phyloP scores from a whole-genome alignment of 768 basidiomycete genomes.

The Psilocybe tampanensis region DNA sequence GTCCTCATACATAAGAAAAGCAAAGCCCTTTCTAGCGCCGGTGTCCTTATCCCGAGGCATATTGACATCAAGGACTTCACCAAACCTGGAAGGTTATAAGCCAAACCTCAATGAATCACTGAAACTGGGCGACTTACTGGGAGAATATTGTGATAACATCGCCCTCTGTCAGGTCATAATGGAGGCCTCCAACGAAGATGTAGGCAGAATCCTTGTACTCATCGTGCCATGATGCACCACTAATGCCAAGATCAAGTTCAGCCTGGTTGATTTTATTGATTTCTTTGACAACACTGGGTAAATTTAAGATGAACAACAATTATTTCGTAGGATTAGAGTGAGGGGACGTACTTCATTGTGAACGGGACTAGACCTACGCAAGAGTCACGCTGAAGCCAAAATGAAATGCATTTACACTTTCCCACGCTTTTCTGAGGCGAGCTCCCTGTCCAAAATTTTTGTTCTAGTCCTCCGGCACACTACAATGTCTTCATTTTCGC shows the following conservation, averaged over 20 bases:
- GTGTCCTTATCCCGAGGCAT: conserved; percentile 94
- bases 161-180: conserved; percentile 91
- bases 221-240: conserved; percentile 89
- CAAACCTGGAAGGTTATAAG: conserved; percentile 64
- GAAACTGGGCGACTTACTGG: conserved; percentile 61
- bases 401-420: no score
- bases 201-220: conserved; percentile 99
- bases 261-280: conserved; percentile 92
- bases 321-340: neutral
- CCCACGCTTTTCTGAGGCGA: conserved; percentile 36
- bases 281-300: conserved; percentile 82
- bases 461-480: conserved; percentile 13
- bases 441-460: conserved; percentile 30
- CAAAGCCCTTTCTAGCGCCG: conserved; percentile 90
- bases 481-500: conserved; percentile 80
- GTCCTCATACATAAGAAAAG: conserved; percentile 98
- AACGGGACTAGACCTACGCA: conserved; percentile 20
- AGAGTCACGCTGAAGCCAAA: no score
- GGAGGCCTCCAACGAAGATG: conserved; percentile 88
- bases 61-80: conserved; percentile 95
- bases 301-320: conserved; percentile 13
- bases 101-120: neutral
- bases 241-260: conserved; percentile 78
- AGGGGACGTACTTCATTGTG: conserved; percentile 69
- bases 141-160: conserved; percentile 98